These are phyloP conservation scores for Auxenochlorella pyrenoidosa DNA, from an alignment of 139 green algal species.

Conservation along the genomic window DNA sequence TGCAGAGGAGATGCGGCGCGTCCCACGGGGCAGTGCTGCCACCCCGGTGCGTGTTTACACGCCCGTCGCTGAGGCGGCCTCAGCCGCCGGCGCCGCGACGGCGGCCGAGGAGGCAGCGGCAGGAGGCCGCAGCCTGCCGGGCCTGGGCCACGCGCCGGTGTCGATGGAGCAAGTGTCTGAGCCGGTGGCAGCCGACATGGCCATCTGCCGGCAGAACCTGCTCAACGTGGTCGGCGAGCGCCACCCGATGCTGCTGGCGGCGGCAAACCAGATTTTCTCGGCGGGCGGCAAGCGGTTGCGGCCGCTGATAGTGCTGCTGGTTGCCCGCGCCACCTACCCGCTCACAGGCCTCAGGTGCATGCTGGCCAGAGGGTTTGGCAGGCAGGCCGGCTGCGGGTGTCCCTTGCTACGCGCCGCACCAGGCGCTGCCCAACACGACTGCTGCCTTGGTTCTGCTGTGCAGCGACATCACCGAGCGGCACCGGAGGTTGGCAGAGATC, in stretches of 20 bases:
- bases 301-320: slow-evolving; percentile 92
- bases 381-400: background rate
- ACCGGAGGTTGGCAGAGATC: slow-evolving; percentile 95
- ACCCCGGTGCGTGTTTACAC: slow-evolving; percentile 44
- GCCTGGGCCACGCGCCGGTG: slow-evolving; percentile 21
- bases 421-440: background rate
- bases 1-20: background rate
- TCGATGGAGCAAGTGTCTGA: slow-evolving; percentile 58
- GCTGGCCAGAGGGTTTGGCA: background rate
- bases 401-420: background rate
- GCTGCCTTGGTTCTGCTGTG: background rate
- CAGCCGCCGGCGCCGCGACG: background rate
- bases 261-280: slow-evolving; percentile 98
- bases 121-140: background rate
- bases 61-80: slow-evolving; percentile 29
- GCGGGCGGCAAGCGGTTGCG: slow-evolving; percentile 95
- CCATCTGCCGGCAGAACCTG: slow-evolving; percentile 85
- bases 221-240: slow-evolving; percentile 89
- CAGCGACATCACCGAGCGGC: slow-evolving; percentile 91
- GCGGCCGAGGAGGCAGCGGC: background rate
- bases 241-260: slow-evolving; percentile 94
- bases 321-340: slow-evolving; percentile 82
- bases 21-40: slow-evolving; percentile 25
- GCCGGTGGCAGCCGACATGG: slow-evolving; percentile 85
- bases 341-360: slow-evolving; percentile 67